Evolutionary conservation across 1,284 basidiomycete genomes (phyloP), one percentile per base, ranked within the genome.

Genomic region (Boletellus deceptivus): DNA sequence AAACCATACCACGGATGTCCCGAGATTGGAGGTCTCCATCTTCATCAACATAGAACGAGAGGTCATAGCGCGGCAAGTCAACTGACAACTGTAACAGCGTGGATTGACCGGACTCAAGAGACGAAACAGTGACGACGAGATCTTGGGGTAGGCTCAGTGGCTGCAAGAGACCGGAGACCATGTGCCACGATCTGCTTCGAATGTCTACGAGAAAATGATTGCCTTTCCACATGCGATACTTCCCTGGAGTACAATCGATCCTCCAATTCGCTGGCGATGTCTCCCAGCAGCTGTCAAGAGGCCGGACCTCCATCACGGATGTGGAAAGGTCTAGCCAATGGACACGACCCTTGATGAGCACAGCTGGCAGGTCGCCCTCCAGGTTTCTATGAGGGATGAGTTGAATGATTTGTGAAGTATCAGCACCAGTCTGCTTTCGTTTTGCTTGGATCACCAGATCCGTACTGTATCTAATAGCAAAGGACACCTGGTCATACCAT

Each of bases 311-410:
- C 3, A 77, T 57, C 2, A 59, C 40, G 1, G 57, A 52, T 0
- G 59, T 62, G 0, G 48, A n/a, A 9, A 72, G 46, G 11, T 70
- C 52, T 25, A 75, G 53, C 74, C 75, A 77, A 55, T 75, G 74
- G 5, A 59, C 57, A 35, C 69, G 67, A 8, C 69, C 60, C 2
- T 62, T 27, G 4, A 72, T 57, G 13, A 78, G 60, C 6, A 58
- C 46, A 0, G 13, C 33, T 0, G 77, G 77, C 2, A 79, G 54
- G 50, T 78, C 77, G 0, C 55, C 48, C 3, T n/a, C 31, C 10
- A 79, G 56, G 13, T 56, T 54, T 10, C 47, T 38, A 13, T 29
- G 40, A 29, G 40, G 40, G 6, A 42, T 42, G 9, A 42, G 27
- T n/a, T 42, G 25, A 10, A 42, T 11, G 4, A 31, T 29, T 1